These are phyloP conservation scores for Lactuca saligna DNA, from an alignment of 129 eudicot genomes.

Conservation along the genomic window DNA sequence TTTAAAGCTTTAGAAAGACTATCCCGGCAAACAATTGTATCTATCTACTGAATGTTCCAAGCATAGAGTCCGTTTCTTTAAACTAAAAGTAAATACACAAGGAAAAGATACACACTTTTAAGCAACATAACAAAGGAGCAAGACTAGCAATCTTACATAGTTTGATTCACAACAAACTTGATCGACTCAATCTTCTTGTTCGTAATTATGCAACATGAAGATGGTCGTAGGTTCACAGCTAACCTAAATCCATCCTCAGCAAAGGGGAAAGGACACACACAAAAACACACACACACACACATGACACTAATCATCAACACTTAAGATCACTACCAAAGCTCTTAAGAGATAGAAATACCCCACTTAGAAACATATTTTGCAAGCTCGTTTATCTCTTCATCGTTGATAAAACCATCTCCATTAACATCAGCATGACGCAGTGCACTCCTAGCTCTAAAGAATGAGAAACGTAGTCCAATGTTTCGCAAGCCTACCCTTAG, in stretches of 20 bases:
- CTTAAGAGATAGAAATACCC: slow-evolving; percentile 22
- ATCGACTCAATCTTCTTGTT: slow-evolving; percentile 20
- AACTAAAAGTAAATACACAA: too few species aligned
- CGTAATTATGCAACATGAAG: slow-evolving; percentile 9
- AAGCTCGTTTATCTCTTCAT: slow-evolving; percentile 35
- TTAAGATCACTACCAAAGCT: neutral
- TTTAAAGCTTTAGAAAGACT: too few species aligned
- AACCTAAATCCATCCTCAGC: neutral
- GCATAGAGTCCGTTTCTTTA: too few species aligned
- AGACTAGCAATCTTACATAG: neutral
- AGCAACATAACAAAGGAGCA: slow-evolving; percentile 10
- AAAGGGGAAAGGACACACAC: neutral
- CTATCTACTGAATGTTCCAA: too few species aligned
- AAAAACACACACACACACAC: neutral
- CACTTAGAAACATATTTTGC: slow-evolving; percentile 31
- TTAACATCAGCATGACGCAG: slow-evolving; percentile 39
- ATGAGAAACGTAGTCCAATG: slow-evolving; percentile 28
- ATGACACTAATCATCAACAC: neutral
- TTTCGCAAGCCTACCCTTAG: slow-evolving; percentile 38
- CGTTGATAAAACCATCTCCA: slow-evolving; percentile 42
- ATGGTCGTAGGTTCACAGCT: slow-evolving; percentile 22
- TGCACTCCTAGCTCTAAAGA: slow-evolving; percentile 36
- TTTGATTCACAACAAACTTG: neutral
- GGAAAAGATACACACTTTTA: neutral
- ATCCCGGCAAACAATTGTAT: too few species aligned